These are phyloP conservation scores for Schizochytrium sp. DNA, from an alignment of 108 stramenopile genomes.

Conservation along the genomic window DNA sequence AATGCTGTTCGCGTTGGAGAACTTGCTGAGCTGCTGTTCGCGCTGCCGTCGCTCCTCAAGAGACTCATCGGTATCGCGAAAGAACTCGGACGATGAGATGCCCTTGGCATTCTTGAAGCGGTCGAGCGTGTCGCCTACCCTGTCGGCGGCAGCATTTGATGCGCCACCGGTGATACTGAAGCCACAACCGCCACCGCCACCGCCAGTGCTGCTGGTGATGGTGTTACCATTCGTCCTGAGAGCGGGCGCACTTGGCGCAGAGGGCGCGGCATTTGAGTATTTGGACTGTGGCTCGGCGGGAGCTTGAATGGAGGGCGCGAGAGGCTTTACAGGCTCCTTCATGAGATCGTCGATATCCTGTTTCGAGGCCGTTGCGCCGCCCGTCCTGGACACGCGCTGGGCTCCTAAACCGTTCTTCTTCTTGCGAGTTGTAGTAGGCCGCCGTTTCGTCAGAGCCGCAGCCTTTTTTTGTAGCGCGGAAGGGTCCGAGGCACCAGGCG, in stretches of 20 bases:
- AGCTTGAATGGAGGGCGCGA: not conserved
- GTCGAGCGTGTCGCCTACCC: not conserved
- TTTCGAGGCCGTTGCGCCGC: not conserved
- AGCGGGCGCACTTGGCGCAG: not conserved
- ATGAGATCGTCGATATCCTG: not conserved
- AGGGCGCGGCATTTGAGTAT: not conserved
- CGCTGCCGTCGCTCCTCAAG: not conserved
- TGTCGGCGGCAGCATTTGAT: not conserved
- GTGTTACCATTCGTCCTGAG: not conserved
- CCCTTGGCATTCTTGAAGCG: conserved; percentile 3
- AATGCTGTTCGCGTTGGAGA: not conserved
- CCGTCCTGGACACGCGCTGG: not conserved
- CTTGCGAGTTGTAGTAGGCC: not conserved
- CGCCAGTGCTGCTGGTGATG: not conserved
- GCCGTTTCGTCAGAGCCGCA: not conserved
- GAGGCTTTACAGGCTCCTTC: not conserved
- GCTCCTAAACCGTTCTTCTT: not conserved
- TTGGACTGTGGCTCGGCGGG: not conserved
- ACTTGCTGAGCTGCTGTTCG: not conserved
- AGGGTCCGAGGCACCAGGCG: not conserved
- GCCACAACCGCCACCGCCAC: not conserved
- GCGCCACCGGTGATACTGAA: not conserved
- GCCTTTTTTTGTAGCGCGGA: not conserved
- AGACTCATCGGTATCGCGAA: not conserved
- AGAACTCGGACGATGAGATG: not conserved